A percentile compares a stretch with the other conserved stretches of the same genome.
These are phyloP conservation scores for Penicillium turbatum DNA, from an alignment of 495 filamentous ascomycete genomes.

Conservation along the genomic window DNA sequence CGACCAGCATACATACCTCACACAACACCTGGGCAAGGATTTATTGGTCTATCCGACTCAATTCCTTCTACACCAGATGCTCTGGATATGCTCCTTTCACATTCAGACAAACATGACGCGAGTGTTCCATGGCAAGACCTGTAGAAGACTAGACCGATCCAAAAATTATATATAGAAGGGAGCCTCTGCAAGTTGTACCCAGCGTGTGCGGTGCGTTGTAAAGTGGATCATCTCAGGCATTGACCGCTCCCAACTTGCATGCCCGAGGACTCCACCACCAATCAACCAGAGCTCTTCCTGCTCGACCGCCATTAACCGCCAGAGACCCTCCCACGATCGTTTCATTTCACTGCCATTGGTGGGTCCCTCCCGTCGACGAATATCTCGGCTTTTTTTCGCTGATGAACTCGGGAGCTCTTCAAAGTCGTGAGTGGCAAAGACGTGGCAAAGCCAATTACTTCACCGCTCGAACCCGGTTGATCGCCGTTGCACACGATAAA, in stretches of 20 bases:
- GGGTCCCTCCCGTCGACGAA: neutral
- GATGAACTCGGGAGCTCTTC: neutral
- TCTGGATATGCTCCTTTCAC: neutral
- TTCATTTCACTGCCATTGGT: neutral
- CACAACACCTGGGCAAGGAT: neutral
- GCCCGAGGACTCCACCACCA: neutral
- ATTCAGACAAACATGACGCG: neutral
- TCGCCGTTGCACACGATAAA: conserved; percentile 1
- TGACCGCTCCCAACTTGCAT: neutral
- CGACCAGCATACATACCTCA: neutral
- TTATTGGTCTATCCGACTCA: neutral
- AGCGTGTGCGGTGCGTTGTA: neutral
- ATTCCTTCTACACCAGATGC: neutral
- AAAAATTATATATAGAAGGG: neutral
- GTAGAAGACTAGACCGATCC: neutral
- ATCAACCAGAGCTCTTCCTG: neutral
- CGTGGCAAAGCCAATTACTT: conserved; percentile 4
- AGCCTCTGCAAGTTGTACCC: neutral
- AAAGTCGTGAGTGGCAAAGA: conserved; percentile 1
- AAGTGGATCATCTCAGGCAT: neutral
- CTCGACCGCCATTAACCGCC: neutral
- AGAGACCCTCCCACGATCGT: neutral
- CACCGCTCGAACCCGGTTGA: conserved; percentile 1
- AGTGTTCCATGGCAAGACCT: neutral
- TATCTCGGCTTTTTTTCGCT: neutral